Conservation (phyloP, 352 stramenopile genomes). For the Pythium scleroteichum region DNA sequence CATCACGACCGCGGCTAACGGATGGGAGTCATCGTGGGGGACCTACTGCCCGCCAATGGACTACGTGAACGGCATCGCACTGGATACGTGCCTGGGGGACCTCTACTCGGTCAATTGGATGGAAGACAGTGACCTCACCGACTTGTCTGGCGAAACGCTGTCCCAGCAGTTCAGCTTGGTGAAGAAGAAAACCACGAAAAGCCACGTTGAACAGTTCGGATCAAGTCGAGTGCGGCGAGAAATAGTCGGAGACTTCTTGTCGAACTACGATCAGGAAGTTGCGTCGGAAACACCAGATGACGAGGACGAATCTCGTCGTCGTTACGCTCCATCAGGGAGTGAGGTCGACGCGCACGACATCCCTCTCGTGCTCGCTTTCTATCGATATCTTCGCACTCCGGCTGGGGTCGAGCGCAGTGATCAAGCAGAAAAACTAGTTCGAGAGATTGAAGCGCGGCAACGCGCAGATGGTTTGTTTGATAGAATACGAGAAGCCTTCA, state of each 20-base stretch:
- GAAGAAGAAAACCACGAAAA: conserved; percentile 75
- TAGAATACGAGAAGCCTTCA: background rate
- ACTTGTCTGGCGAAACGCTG: conserved; percentile 78
- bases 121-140: conserved; percentile 89
- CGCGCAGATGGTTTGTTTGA: conserved; percentile 32
- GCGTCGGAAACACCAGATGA: background rate
- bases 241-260: conserved; percentile 87
- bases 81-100: conserved; percentile 88
- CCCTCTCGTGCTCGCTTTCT: conserved; percentile 73
- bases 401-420: conserved; percentile 30
- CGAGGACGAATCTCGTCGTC: conserved; percentile 11
- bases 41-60: conserved; percentile 89
- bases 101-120: conserved; percentile 93
- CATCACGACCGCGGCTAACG: conserved; percentile 89
- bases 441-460: conserved; percentile 45
- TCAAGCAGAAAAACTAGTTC: conserved; percentile 38
- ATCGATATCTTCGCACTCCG: conserved; percentile 60
- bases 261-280: conserved; percentile 60
- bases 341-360: conserved; percentile 66
- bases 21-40: conserved; percentile 85
- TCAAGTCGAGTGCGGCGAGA: conserved; percentile 52
- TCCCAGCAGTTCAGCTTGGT: conserved; percentile 72
- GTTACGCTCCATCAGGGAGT: conserved; percentile 7
- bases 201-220: conserved; percentile 81
- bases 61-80: conserved; percentile 59